A percentile compares a stretch with the other conserved stretches of the same genome.
phyloP scores from a whole-genome alignment of 768 basidiomycete species.

The Mycena albidolilacea region DNA sequence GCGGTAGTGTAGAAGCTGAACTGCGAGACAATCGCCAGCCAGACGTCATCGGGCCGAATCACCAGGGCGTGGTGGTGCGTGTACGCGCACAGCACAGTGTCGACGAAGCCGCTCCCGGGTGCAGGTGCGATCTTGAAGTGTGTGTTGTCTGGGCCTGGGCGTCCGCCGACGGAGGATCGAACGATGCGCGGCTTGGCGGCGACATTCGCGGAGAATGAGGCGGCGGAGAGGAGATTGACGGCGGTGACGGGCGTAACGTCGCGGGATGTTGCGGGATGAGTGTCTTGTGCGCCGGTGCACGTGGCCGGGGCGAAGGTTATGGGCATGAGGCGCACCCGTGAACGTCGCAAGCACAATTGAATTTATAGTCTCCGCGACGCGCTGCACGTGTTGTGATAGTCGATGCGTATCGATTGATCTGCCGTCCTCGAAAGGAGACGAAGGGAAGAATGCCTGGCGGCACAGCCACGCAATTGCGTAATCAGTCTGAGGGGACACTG shows the following conservation, averaged over 20 bases:
- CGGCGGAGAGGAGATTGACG: constrained; percentile 25
- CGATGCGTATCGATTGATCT: constrained; percentile 22
- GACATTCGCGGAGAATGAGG: constrained; percentile 8
- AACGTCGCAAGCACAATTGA: background rate
- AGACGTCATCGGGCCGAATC: constrained; percentile 33
- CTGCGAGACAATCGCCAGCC: constrained; percentile 33
- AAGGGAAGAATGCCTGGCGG: too few relatives aligned
- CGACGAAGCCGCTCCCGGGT: constrained; percentile 30
- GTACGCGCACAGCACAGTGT: constrained; percentile 33
- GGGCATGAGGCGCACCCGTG: constrained; percentile 26
- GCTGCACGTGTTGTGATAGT: constrained; percentile 35
- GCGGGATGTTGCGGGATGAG: constrained; percentile 28
- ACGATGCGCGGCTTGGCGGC: constrained; percentile 12
- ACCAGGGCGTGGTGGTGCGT: constrained; percentile 32
- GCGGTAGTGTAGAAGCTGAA: constrained; percentile 33
- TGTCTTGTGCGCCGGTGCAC: constrained; percentile 13
- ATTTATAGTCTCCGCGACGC: constrained; percentile 28
- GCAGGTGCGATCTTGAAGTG: constrained; percentile 27
- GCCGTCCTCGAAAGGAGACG: too few relatives aligned
- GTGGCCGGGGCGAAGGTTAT: constrained; percentile 29
- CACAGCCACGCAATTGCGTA: too few relatives aligned
- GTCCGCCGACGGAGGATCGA: constrained; percentile 29
- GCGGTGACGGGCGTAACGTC: constrained; percentile 30
- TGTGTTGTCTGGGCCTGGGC: constrained; percentile 27
- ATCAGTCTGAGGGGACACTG: too few relatives aligned